A percentile compares a stretch with the other conserved stretches of the same genome.
phyloP scores from a whole-genome alignment of 1,284 basidiomycete species.

The Agroathelia rolfsii region DNA sequence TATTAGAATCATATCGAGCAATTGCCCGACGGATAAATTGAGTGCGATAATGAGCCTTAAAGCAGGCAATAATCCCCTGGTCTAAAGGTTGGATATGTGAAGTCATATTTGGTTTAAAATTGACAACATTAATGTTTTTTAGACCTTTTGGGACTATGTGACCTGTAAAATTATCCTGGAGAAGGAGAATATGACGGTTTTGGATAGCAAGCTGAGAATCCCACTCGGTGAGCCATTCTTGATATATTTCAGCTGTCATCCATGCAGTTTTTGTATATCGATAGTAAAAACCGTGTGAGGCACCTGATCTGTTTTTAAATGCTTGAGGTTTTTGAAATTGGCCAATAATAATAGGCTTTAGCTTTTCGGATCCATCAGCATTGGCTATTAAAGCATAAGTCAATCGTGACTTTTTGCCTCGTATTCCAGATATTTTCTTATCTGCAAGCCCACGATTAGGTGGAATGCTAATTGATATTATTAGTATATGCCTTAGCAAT shows the following conservation, averaged over 20 bases:
- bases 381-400: slow-evolving; percentile 22
- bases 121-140: slow-evolving; percentile 11
- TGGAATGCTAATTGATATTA: slow-evolving; percentile 9
- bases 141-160: slow-evolving; percentile 16
- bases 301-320: slow-evolving; percentile 15
- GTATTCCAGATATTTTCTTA: slow-evolving; percentile 14
- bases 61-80: slow-evolving; percentile 21
- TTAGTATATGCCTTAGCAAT: not conserved
- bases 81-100: slow-evolving; percentile 16
- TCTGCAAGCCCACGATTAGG: slow-evolving; percentile 16
- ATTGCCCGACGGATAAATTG: slow-evolving; percentile 18
- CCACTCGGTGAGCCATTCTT: slow-evolving; percentile 19
- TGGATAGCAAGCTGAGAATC: slow-evolving; percentile 14
- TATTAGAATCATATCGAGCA: slow-evolving; percentile 19
- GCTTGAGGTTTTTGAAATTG: slow-evolving; percentile 17
- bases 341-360: slow-evolving; percentile 20
- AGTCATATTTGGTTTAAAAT: slow-evolving; percentile 17
- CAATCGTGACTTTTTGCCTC: slow-evolving; percentile 17
- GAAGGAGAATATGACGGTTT: slow-evolving; percentile 16
- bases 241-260: slow-evolving; percentile 22
- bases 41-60: slow-evolving; percentile 22
- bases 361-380: slow-evolving; percentile 21
- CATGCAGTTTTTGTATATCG: slow-evolving; percentile 23
- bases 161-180: slow-evolving; percentile 22
- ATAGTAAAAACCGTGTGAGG: slow-evolving; percentile 20